A percentile compares a stretch with the other conserved stretches of the same genome.
Evolutionary conservation across 768 basidiomycete genomes (phyloP).

Genomic region (Pulveroboletus sp.): DNA sequence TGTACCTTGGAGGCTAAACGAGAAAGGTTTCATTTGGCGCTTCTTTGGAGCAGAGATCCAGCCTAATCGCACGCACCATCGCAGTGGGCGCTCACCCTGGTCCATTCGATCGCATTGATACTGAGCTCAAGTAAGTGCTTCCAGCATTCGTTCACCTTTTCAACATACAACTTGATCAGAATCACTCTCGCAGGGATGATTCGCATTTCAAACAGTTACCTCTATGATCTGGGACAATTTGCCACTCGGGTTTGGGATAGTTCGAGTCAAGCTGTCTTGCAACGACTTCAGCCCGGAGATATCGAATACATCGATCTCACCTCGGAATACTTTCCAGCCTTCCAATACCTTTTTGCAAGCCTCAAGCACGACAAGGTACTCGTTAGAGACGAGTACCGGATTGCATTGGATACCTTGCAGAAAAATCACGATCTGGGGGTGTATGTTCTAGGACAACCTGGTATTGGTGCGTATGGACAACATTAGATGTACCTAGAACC

Average conservation of each 20-base stretch:
- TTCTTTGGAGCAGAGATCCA: too few species aligned
- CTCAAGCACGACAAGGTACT: neutral
- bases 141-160: too few species aligned
- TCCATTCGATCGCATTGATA: too few species aligned
- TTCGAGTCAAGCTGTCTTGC: neutral
- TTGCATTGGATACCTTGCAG: neutral
- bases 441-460: conserved; percentile 5
- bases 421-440: neutral
- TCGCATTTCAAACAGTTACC: too few species aligned
- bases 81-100: too few species aligned
- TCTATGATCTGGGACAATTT: neutral
- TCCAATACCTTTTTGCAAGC: neutral
- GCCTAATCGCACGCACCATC: too few species aligned
- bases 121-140: too few species aligned
- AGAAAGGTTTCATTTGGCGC: too few species aligned
- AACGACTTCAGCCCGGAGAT: neutral
- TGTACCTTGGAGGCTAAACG: too few species aligned
- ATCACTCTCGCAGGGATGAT: too few species aligned
- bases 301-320: neutral
- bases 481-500: too few species aligned
- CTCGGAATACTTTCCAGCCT: neutral
- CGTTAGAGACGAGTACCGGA: neutral
- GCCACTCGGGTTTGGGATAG: neutral
- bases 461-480: conserved; percentile 1
- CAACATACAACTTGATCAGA: too few species aligned